A percentile compares a stretch with the other conserved stretches of the same genome.
Evolutionary conservation across 2,329 filamentous ascomycete genomes (phyloP).

Genomic region (Beauveria pseudobassiana): DNA sequence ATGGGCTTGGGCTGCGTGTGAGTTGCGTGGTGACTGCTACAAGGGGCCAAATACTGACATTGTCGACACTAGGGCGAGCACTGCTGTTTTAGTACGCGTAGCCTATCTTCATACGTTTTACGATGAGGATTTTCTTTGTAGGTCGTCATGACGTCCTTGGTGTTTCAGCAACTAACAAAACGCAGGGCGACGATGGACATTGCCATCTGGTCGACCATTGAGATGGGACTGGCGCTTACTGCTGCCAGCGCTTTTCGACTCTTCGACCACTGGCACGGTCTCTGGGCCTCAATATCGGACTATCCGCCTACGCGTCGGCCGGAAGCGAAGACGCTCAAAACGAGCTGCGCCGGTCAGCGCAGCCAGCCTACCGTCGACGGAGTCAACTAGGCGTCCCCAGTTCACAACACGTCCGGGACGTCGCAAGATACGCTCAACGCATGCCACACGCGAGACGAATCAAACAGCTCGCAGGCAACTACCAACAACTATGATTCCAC

Average conservation of each 20-base stretch:
- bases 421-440: slow-evolving; percentile 7
- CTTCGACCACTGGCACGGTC: slow-evolving; percentile 28
- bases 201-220: slow-evolving; percentile 38
- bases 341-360: neutral
- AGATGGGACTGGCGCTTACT: slow-evolving; percentile 36
- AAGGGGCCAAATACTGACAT: neutral
- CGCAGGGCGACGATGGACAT: slow-evolving; percentile 29
- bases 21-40: slow-evolving; percentile 10
- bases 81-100: slow-evolving; percentile 31
- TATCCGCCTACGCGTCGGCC: neutral
- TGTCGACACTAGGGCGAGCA: slow-evolving; percentile 25
- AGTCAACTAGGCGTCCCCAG: neutral
- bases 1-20: slow-evolving; percentile 46
- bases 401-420: neutral
- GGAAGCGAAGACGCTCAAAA: neutral
- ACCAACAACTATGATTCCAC: neutral
- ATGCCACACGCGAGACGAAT: neutral
- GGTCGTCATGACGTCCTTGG: neutral
- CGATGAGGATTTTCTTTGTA: slow-evolving; percentile 33
- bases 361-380: neutral
- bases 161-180: neutral
- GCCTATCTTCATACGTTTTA: slow-evolving; percentile 25
- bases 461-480: neutral
- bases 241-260: slow-evolving; percentile 34
- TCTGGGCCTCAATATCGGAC: neutral